A percentile compares a stretch with the other conserved stretches of the same genome.
These are phyloP conservation scores for Candida lessepsii DNA, from an alignment of 805 yeast species.

Conservation along the genomic window DNA sequence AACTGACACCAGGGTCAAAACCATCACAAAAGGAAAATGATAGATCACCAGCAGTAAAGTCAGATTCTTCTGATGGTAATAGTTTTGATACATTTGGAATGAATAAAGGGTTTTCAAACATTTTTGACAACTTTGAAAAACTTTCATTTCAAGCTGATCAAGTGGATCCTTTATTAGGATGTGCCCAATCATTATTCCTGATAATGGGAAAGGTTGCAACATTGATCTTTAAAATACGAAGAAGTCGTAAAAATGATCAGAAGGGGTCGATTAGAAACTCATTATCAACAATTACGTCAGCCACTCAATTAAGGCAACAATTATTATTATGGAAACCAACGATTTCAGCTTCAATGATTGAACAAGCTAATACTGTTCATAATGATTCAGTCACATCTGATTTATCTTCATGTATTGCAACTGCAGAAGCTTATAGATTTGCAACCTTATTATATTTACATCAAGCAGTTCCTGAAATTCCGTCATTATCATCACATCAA, in stretches of 20 bases:
- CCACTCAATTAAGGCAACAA: constrained; percentile 53
- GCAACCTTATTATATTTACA: constrained; percentile 59
- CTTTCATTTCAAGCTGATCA: constrained; percentile 34
- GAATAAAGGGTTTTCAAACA: constrained; percentile 17
- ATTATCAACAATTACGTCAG: constrained; percentile 48
- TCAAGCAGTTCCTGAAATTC: constrained; percentile 71
- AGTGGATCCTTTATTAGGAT: constrained; percentile 66
- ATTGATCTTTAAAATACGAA: constrained; percentile 50
- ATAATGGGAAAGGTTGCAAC: constrained; percentile 64
- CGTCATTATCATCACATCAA: constrained; percentile 51
- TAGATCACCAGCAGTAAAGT: constrained; percentile 17
- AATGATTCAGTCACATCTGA: constrained; percentile 43
- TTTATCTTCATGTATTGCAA: constrained; percentile 57
- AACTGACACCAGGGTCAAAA: constrained; percentile 8
- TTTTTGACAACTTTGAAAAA: constrained; percentile 42
- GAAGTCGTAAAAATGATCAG: constrained; percentile 20
- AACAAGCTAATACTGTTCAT: constrained; percentile 15
- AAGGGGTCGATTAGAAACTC: constrained; percentile 30
- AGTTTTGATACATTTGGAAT: constrained; percentile 13
- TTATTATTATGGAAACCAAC: constrained; percentile 59
- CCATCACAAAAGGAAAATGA: constrained; percentile 4
- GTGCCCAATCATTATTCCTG: constrained; percentile 63
- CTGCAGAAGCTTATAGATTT: constrained; percentile 68
- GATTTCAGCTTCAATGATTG: constrained; percentile 33
- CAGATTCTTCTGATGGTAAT: constrained; percentile 24